A percentile compares a stretch with the other conserved stretches of the same genome.
phyloP scores from a whole-genome alignment of 805 yeast species.

The Kluyveromyces dobzhanskii region DNA sequence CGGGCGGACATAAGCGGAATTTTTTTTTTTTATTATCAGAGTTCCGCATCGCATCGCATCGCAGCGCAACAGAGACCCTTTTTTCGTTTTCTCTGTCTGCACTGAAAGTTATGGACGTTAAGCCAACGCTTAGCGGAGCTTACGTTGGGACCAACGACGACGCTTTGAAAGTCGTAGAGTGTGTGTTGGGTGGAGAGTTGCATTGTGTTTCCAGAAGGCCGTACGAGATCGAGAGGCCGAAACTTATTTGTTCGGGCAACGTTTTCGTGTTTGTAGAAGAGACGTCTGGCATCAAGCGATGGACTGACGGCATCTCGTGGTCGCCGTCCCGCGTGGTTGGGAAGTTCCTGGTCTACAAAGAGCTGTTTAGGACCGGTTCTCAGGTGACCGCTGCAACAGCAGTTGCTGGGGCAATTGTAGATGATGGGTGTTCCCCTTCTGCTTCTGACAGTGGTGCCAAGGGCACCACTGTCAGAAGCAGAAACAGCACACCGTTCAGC shows the following conservation, averaged over 20 bases:
- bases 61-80: too few species aligned
- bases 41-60: too few species aligned
- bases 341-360: slow-evolving; percentile 75
- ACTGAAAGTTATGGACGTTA: slow-evolving; percentile 21
- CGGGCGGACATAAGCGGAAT: too few species aligned
- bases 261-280: slow-evolving; percentile 83
- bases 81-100: too few species aligned
- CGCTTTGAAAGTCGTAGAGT: slow-evolving; percentile 74
- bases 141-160: slow-evolving; percentile 77
- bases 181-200: slow-evolving; percentile 55
- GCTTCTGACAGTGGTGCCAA: background rate
- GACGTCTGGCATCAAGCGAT: slow-evolving; percentile 73
- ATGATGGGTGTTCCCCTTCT: background rate
- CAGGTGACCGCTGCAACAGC: background rate
- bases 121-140: slow-evolving; percentile 57
- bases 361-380: slow-evolving; percentile 24
- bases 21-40: too few species aligned
- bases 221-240: slow-evolving; percentile 63
- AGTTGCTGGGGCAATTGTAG: too few species aligned
- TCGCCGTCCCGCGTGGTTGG: slow-evolving; percentile 85
- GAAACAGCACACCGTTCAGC: slow-evolving; percentile 18
- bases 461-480: background rate
- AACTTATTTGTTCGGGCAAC: slow-evolving; percentile 64
- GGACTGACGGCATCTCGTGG: slow-evolving; percentile 98
- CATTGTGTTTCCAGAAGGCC: slow-evolving; percentile 69